phyloP scores from a whole-genome alignment of 1,284 basidiomycete species.

The Heterobasidion occidentale region DNA sequence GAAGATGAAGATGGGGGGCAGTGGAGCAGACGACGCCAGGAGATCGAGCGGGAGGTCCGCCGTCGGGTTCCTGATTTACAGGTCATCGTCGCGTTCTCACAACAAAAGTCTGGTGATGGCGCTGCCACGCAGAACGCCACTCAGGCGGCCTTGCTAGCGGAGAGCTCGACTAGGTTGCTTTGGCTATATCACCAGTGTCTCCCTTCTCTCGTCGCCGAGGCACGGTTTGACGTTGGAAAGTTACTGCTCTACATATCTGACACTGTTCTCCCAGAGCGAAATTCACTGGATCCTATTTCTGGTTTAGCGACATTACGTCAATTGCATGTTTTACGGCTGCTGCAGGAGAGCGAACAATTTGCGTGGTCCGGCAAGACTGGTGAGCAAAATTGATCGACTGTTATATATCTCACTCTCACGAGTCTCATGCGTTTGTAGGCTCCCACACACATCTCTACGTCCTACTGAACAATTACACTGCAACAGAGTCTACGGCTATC shows the following conservation, averaged over 20 bases:
- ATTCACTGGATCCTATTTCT: conserved; percentile 8
- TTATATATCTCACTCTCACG: not conserved
- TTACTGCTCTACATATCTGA: conserved; percentile 50
- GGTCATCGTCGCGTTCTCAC: conserved; percentile 75
- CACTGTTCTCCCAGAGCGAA: not conserved
- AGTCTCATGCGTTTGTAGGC: conserved; percentile 1
- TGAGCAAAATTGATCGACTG: conserved; percentile 20
- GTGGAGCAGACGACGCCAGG: conserved; percentile 56
- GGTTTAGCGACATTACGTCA: conserved; percentile 59
- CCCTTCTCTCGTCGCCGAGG: conserved; percentile 68
- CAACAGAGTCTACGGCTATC: conserved; percentile 42
- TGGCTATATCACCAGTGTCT: conserved; percentile 80
- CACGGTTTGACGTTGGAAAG: conserved; percentile 82
- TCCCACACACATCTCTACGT: conserved; percentile 54
- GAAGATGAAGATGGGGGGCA: conserved; percentile 59
- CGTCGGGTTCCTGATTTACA: conserved; percentile 77
- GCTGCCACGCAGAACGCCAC: conserved; percentile 21
- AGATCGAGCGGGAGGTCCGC: conserved; percentile 71
- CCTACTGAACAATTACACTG: conserved; percentile 58
- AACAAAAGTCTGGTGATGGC: conserved; percentile 32
- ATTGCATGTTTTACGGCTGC: conserved; percentile 71
- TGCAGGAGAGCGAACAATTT: conserved; percentile 72
- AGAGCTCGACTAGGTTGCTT: conserved; percentile 73
- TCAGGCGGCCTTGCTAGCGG: conserved; percentile 56
- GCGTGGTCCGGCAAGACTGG: conserved; percentile 69